phyloP scores from a whole-genome alignment of 179 eudicot genomes.

The Beta macrorhiza region DNA sequence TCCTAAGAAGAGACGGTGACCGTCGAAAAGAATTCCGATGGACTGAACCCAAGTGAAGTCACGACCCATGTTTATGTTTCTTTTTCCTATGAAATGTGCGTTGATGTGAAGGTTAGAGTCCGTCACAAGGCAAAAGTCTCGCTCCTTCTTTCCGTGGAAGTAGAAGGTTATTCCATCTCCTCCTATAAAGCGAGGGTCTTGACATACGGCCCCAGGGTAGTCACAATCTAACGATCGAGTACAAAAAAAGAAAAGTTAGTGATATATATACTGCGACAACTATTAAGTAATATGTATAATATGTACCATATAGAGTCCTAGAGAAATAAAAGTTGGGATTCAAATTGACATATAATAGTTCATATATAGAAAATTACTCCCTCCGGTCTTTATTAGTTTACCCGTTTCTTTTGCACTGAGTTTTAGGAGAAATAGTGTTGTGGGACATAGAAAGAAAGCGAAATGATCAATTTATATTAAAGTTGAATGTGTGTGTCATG shows the following conservation, averaged over 20 bases:
- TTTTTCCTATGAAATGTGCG: constrained; percentile 54
- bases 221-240: constrained; percentile 30
- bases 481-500: no score
- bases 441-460: no score
- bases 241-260: neutral
- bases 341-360: no score
- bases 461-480: no score
- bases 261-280: no score
- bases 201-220: constrained; percentile 44
- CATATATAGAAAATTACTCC: no score
- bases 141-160: constrained; percentile 53
- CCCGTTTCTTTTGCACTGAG: no score
- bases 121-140: constrained; percentile 47
- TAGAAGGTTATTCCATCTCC: constrained; percentile 55
- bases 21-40: constrained; percentile 41
- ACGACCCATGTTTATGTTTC: constrained; percentile 32
- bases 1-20: constrained; percentile 37
- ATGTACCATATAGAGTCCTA: no score
- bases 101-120: constrained; percentile 53
- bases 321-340: no score
- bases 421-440: no score
- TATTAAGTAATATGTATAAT: no score
- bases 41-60: constrained; percentile 67
- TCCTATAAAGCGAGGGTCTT: constrained; percentile 55
- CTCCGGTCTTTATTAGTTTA: no score